Conservation (phyloP, 768 basidiomycete genomes). For the Auricularia sp. region DNA sequence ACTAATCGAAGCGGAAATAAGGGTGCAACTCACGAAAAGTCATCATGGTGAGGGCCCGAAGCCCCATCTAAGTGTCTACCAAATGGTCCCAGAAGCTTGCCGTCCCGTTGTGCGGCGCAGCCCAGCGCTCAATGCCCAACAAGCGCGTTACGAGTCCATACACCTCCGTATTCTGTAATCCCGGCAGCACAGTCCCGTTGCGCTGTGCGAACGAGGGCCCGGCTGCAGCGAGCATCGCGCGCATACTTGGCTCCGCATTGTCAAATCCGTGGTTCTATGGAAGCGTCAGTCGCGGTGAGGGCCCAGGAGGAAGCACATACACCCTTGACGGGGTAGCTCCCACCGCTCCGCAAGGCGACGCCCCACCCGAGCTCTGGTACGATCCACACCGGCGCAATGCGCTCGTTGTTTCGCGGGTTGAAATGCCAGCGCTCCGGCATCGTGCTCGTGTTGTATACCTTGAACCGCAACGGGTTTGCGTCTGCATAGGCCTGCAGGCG, state of each 20-base stretch:
- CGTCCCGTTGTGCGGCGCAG: conserved; percentile 68
- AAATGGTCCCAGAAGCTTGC: conserved; percentile 66
- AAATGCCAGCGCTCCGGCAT: conserved; percentile 84
- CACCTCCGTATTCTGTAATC: conserved; percentile 79
- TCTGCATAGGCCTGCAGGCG: conserved; percentile 43
- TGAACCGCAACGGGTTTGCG: conserved; percentile 54
- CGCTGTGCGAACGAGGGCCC: conserved; percentile 68
- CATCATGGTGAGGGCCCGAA: no score
- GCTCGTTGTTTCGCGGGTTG: conserved; percentile 36
- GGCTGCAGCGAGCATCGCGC: conserved; percentile 84
- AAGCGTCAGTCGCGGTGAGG: neutral
- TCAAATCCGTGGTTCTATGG: conserved; percentile 84
- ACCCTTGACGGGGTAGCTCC: neutral
- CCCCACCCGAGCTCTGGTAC: conserved; percentile 72
- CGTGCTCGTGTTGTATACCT: conserved; percentile 66
- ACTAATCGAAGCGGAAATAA: no score
- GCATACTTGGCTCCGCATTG: conserved; percentile 67
- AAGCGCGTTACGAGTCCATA: conserved; percentile 76
- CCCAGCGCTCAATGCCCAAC: conserved; percentile 47
- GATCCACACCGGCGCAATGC: conserved; percentile 85
- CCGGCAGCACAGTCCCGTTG: conserved; percentile 53
- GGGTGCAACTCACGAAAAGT: no score
- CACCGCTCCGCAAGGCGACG: neutral
- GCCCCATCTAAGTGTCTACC: neutral
- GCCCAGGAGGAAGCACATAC: neutral